Conservation (phyloP, 345 rosid genomes). For the Jatropha curcas region DNA sequence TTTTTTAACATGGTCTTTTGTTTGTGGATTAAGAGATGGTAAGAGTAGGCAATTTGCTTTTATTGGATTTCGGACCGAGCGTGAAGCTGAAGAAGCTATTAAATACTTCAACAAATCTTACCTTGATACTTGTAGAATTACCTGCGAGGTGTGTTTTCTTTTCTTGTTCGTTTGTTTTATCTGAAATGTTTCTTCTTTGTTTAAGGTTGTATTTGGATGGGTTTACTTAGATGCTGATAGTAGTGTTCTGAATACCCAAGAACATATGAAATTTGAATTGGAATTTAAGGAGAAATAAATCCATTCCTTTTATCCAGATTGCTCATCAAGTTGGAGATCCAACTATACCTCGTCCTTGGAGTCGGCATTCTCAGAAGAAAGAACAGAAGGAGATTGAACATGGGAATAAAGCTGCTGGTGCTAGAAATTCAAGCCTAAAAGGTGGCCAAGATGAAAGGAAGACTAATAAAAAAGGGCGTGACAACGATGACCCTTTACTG, state of each 20-base stretch:
- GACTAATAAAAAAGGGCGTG: slow-evolving; percentile 29
- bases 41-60: slow-evolving; percentile 84
- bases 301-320: slow-evolving; percentile 39
- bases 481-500: slow-evolving; percentile 47
- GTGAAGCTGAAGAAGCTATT: slow-evolving; percentile 80
- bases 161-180: background rate
- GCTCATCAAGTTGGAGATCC: slow-evolving; percentile 74
- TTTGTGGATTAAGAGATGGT: slow-evolving; percentile 58
- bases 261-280: background rate
- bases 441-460: slow-evolving; percentile 37
- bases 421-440: slow-evolving; percentile 4
- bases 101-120: slow-evolving; percentile 68
- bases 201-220: background rate
- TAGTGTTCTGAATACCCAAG: background rate
- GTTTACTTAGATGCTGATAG: background rate
- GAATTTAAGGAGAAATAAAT: slow-evolving; percentile 8
- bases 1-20: background rate
- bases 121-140: slow-evolving; percentile 58
- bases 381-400: slow-evolving; percentile 31
- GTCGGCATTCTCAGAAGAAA: slow-evolving; percentile 65
- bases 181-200: background rate
- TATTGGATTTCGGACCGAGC: slow-evolving; percentile 70
- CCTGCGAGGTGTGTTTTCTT: slow-evolving; percentile 67
- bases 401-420: slow-evolving; percentile 22
- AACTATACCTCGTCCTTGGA: slow-evolving; percentile 79